phyloP scores from a whole-genome alignment of 106 monocot species.

The Dioscorea dumetorum region DNA sequence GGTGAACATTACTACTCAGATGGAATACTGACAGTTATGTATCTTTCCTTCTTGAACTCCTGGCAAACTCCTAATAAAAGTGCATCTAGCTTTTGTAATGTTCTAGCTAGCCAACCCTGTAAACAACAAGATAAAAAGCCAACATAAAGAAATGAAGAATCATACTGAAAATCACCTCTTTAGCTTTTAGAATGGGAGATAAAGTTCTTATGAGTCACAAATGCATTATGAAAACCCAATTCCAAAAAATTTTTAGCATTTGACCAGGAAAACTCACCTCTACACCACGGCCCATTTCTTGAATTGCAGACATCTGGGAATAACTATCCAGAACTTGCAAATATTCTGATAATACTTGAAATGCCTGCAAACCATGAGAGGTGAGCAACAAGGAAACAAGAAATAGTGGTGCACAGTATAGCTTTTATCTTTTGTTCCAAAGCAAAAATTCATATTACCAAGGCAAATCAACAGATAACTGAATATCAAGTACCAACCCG shows the following conservation, averaged over 20 bases:
- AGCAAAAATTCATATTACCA: too few species aligned
- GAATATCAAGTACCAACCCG: conserved; percentile 30
- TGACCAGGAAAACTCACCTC: conserved; percentile 39
- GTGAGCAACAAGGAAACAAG: too few species aligned
- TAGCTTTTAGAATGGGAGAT: too few species aligned
- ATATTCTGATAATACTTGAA: conserved; percentile 86
- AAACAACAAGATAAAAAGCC: conserved; percentile 6
- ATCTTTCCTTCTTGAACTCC: conserved; percentile 68
- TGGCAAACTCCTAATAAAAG: conserved; percentile 84
- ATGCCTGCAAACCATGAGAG: conserved; percentile 47
- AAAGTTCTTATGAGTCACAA: too few species aligned
- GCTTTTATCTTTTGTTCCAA: too few species aligned
- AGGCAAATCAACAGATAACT: too few species aligned
- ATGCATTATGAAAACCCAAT: too few species aligned
- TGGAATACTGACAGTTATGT: conserved; percentile 78
- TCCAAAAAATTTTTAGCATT: too few species aligned
- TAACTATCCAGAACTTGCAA: conserved; percentile 91
- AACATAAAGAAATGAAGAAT: too few species aligned
- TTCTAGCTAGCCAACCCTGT: conserved; percentile 79
- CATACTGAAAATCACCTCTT: too few species aligned
- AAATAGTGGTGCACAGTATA: too few species aligned
- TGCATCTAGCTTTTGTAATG: conserved; percentile 93
- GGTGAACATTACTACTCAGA: conserved; percentile 4
- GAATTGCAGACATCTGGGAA: conserved; percentile 61
- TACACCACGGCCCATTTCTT: conserved; percentile 86